Percentiles rank a stretch among this genome's conserved stretches.
These are phyloP conservation scores for Cercospora canescens DNA, from an alignment of 2,329 filamentous ascomycete genomes.

Conservation along the genomic window DNA sequence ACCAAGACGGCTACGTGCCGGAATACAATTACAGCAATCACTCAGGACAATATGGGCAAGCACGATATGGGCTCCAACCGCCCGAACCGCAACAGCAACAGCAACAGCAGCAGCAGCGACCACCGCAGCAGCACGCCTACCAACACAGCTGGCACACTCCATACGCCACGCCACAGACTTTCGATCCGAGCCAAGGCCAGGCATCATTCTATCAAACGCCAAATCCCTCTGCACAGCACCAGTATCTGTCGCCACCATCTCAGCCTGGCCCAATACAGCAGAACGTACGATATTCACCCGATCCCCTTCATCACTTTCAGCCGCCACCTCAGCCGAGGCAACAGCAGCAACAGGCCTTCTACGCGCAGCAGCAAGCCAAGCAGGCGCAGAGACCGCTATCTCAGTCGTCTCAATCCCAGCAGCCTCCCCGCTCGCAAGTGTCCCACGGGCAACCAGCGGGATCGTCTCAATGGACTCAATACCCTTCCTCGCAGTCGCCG, in stretches of 20 bases:
- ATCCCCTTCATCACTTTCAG: conserved; percentile 23
- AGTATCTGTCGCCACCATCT: conserved; percentile 20
- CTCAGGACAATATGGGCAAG: conserved; percentile 9
- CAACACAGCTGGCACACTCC: conserved; percentile 9
- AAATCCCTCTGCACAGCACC: not conserved
- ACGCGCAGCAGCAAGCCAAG: conserved; percentile 16
- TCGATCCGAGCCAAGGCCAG: conserved; percentile 19
- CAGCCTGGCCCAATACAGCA: conserved; percentile 12
- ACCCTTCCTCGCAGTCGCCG: not conserved
- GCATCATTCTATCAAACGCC: conserved; percentile 22
- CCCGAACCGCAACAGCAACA: conserved; percentile 10
- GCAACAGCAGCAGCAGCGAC: conserved; percentile 1
- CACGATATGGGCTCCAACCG: conserved; percentile 1
- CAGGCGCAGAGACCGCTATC: not conserved
- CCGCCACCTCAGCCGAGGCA: conserved; percentile 15
- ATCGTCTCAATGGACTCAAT: conserved; percentile 7
- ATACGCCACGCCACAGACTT: conserved; percentile 21
- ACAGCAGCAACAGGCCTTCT: conserved; percentile 6
- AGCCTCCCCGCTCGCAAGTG: conserved; percentile 1
- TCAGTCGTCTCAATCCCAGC: conserved; percentile 1
- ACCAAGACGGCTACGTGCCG: conserved; percentile 20
- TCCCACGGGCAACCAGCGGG: conserved; percentile 9
- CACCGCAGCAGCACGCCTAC: conserved; percentile 6
- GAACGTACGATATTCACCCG: conserved; percentile 19
- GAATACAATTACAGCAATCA: conserved; percentile 7